phyloP scores from a whole-genome alignment of 352 stramenopile species.

The Peronosclerospora sorghi region DNA sequence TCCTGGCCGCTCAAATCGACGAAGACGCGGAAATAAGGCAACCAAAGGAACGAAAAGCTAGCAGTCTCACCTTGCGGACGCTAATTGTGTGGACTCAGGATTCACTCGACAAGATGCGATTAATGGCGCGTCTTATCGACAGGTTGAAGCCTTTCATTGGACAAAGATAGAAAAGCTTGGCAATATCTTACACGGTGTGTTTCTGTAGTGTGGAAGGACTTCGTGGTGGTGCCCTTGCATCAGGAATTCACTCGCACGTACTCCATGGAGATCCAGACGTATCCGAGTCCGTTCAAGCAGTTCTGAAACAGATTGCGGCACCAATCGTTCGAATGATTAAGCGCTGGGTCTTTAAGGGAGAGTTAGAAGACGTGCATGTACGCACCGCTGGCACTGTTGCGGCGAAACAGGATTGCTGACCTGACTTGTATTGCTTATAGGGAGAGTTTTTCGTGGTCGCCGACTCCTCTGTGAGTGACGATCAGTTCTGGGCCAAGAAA shows the following conservation, averaged over 20 bases:
- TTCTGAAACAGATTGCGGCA: conserved; percentile 67
- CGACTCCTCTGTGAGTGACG: conserved; percentile 56
- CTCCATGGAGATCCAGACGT: conserved; percentile 85
- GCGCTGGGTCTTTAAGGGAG: conserved; percentile 81
- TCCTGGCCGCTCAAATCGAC: conserved; percentile 85
- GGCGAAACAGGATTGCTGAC: not conserved
- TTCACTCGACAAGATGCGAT: conserved; percentile 75
- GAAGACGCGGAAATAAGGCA: conserved; percentile 61
- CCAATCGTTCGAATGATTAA: conserved; percentile 85
- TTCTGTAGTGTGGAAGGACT: conserved; percentile 59
- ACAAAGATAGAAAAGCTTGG: not conserved
- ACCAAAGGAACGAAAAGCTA: conserved; percentile 22
- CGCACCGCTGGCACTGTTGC: conserved; percentile 4
- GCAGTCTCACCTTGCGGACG: conserved; percentile 79
- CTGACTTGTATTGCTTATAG: conserved; percentile 15
- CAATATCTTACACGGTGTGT: not conserved
- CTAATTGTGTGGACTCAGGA: conserved; percentile 87
- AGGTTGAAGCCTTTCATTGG: conserved; percentile 22
- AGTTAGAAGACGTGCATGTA: conserved; percentile 79
- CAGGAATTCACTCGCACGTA: conserved; percentile 84
- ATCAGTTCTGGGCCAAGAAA: conserved; percentile 80
- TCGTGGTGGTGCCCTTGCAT: conserved; percentile 81
- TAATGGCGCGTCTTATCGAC: conserved; percentile 85
- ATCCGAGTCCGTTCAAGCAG: conserved; percentile 55
- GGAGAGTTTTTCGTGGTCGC: conserved; percentile 83